These are phyloP conservation scores for Choiromyces venosus DNA, from an alignment of 495 filamentous ascomycete species.

Conservation along the genomic window DNA sequence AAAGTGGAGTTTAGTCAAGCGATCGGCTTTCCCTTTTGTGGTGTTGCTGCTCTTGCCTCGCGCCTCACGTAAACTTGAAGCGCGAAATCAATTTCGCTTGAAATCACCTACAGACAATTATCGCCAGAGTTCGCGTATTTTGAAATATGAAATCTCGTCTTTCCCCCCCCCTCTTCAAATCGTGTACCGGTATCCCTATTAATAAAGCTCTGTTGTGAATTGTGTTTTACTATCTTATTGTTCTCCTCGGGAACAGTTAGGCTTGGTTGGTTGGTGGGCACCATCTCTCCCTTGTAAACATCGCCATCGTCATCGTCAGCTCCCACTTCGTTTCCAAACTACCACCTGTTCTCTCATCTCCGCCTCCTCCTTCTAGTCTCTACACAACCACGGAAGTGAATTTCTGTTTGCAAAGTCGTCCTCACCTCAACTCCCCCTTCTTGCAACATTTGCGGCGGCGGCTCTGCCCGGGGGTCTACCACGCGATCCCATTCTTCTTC, in stretches of 20 bases:
- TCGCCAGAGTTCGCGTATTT: neutral
- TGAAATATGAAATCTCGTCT: neutral
- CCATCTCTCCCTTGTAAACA: neutral
- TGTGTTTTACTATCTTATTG: neutral
- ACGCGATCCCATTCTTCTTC: neutral
- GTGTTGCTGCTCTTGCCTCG: neutral
- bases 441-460: neutral
- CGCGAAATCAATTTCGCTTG: neutral
- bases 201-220: neutral
- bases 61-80: neutral
- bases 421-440: neutral
- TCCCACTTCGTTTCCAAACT: neutral
- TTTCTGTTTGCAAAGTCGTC: neutral
- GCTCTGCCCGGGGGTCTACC: neutral
- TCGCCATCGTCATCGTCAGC: conserved; percentile 1
- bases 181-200: neutral
- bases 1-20: neutral
- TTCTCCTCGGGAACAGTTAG: neutral
- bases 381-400: neutral
- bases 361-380: neutral
- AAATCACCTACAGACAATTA: neutral
- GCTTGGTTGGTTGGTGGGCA: neutral
- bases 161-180: neutral
- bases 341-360: neutral
- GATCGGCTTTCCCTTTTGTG: neutral